phyloP scores from a whole-genome alignment of 192 early-diverging fungal species.

The Podila epicladia region DNA sequence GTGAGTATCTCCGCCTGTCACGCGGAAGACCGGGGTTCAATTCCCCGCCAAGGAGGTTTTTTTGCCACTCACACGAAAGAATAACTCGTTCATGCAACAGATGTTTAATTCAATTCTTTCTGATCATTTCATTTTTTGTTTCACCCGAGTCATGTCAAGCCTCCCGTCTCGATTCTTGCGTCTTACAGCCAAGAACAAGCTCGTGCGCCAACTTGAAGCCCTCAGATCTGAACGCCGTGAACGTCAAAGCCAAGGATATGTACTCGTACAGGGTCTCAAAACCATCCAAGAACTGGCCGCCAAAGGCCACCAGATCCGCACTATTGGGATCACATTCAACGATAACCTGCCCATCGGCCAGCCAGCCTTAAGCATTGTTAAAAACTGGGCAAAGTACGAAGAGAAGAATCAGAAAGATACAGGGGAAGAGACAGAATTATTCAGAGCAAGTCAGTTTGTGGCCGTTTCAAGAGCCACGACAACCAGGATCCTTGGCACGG shows the following conservation, averaged over 20 bases:
- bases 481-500: constrained; percentile 56
- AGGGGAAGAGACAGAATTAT: neutral
- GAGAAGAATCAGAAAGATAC: neutral
- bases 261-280: constrained; percentile 46
- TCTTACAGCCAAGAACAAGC: constrained; percentile 25
- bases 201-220: constrained; percentile 27
- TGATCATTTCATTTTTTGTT: too few relatives aligned
- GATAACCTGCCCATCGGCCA: constrained; percentile 17
- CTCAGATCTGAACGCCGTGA: constrained; percentile 28
- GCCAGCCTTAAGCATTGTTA: constrained; percentile 29
- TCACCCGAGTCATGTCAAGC: too few relatives aligned
- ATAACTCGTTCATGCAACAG: too few relatives aligned
- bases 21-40: constrained; percentile 25
- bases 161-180: constrained; percentile 26
- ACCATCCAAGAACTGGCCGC: constrained; percentile 33
- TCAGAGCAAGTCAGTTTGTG: constrained; percentile 54
- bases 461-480: constrained; percentile 49
- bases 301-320: constrained; percentile 32
- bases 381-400: neutral
- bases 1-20: constrained; percentile 20
- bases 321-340: constrained; percentile 44
- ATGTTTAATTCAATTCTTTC: too few relatives aligned
- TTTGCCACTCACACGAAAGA: neutral
- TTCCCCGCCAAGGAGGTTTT: constrained; percentile 14
- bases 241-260: constrained; percentile 23